Conservation (phyloP, 169 alveolate species). For the Theileria luwenshuni region DNA sequence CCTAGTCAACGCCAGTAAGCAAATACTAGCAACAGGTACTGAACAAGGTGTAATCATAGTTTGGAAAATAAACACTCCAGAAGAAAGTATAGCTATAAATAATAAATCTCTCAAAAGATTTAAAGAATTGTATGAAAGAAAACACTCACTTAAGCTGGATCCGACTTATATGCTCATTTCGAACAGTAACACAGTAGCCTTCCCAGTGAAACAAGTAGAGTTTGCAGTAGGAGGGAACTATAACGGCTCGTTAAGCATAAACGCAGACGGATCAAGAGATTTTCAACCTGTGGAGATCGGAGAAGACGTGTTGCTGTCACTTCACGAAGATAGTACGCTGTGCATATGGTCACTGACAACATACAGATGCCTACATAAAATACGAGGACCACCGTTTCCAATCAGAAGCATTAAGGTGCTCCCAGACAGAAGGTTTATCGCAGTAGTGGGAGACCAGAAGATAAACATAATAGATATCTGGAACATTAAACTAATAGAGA, state of each 20-base stretch:
- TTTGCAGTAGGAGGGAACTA: constrained; percentile 48
- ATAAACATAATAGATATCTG: constrained; percentile 61
- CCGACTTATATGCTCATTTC: constrained; percentile 46
- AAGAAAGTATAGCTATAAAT: background rate
- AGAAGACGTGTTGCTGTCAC: constrained; percentile 52
- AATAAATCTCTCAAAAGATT: constrained; percentile 32
- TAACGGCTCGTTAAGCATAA: background rate
- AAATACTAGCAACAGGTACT: constrained; percentile 56
- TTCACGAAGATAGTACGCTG: constrained; percentile 60
- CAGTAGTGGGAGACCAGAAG: constrained; percentile 54
- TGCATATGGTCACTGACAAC: constrained; percentile 62
- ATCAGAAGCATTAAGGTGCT: constrained; percentile 48
- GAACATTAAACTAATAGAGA: constrained; percentile 59
- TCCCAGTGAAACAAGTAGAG: constrained; percentile 61
- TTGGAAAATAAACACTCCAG: constrained; percentile 46
- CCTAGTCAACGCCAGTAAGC: constrained; percentile 23
- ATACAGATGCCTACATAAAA: constrained; percentile 60
- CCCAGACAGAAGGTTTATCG: constrained; percentile 65
- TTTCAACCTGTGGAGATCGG: constrained; percentile 45
- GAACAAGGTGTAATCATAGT: constrained; percentile 51
- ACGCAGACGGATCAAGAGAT: constrained; percentile 12
- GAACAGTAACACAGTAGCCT: constrained; percentile 64
- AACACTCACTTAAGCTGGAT: constrained; percentile 19
- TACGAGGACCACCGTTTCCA: constrained; percentile 65
- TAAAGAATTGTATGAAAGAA: constrained; percentile 37